Base-by-base conservation (phyloP, 257 asterid genomes). In the Salvia hispanica region DNA sequence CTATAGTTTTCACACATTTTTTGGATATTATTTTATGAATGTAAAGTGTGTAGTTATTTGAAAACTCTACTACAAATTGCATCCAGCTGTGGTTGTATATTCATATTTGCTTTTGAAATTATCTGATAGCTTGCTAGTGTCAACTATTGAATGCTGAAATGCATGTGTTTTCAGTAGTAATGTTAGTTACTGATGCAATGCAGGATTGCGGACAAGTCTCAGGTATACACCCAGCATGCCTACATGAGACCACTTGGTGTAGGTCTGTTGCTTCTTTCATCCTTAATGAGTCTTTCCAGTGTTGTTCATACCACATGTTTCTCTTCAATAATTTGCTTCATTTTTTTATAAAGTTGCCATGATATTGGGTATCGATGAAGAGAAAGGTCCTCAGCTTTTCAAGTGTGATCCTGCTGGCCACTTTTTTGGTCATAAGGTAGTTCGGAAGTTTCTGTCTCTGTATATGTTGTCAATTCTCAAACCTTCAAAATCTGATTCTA, bases 401-500 rank as follows among this genome's bases (percentile, higher is more conserved):
- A 95, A 95, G 71, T 95, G 99, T 74, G 99, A 95, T 67, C 99
- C 99, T n/a, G 99, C 99, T 9, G 99, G 99, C 70, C 98, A 95
- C 78, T 95, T 95, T 77, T 95, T 87, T 50, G 99, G 99, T 69
- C 99, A 95, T 47, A 95, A 95, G 96, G 99, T 94, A 82, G 71
- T 58, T 40, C 57, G 2, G 72, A 54, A 14, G 34, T 62, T 66
- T 43, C 13, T 3, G 12, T 36, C 40, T 61, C 64, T 53, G 60
- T 36, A 21, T 47, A 34, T 72, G 9, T 57, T 39, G 15, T 34
- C 25, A 48, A 69, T 18, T 21, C 73, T 21, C 13, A n/a, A 31
- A 28, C 36, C 10, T 9, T 21, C 47, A 16, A 7, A 44, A 58
- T 40, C 2, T 62, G 16, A n/a, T 45, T 13, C 37, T 48, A 3